These are phyloP conservation scores for Ogataea pini DNA, from an alignment of 805 yeast genomes.

Conservation along the genomic window DNA sequence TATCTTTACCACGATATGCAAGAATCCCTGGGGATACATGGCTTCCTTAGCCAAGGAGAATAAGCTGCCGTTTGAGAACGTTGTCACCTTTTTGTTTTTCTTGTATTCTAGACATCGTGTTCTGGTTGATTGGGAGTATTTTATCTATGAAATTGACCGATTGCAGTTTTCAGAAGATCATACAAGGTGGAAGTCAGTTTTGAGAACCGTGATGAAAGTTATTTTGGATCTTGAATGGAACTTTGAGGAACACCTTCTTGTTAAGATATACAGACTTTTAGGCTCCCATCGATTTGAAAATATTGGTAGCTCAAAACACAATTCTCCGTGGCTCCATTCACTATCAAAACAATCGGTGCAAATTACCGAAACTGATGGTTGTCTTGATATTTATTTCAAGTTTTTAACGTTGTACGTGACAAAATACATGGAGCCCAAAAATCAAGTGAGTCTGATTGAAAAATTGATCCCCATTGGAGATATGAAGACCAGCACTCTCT, in stretches of 20 bases:
- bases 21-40: constrained; percentile 32
- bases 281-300: constrained; percentile 32
- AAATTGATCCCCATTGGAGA: constrained; percentile 37
- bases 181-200: constrained; percentile 17
- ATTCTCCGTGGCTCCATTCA: constrained; percentile 14
- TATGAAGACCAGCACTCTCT: constrained; percentile 26
- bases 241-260: constrained; percentile 32
- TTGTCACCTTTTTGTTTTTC: constrained; percentile 29
- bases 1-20: constrained; percentile 21
- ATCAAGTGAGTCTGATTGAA: constrained; percentile 29
- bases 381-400: constrained; percentile 35
- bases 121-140: constrained; percentile 35
- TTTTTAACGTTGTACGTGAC: constrained; percentile 27
- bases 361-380: constrained; percentile 28
- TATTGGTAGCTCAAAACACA: constrained; percentile 18
- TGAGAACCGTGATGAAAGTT: constrained; percentile 24
- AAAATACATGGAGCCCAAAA: constrained; percentile 18
- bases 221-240: constrained; percentile 31
- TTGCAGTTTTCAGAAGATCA: constrained; percentile 8
- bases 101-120: constrained; percentile 26
- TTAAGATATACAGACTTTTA: constrained; percentile 31
- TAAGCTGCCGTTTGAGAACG: constrained; percentile 19
- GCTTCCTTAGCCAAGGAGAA: constrained; percentile 15
- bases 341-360: constrained; percentile 16
- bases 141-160: constrained; percentile 23